Evolutionary conservation across 345 rosid genomes (phyloP), one percentile per base, ranked within the genome.

Genomic region (Clausena lansium): DNA sequence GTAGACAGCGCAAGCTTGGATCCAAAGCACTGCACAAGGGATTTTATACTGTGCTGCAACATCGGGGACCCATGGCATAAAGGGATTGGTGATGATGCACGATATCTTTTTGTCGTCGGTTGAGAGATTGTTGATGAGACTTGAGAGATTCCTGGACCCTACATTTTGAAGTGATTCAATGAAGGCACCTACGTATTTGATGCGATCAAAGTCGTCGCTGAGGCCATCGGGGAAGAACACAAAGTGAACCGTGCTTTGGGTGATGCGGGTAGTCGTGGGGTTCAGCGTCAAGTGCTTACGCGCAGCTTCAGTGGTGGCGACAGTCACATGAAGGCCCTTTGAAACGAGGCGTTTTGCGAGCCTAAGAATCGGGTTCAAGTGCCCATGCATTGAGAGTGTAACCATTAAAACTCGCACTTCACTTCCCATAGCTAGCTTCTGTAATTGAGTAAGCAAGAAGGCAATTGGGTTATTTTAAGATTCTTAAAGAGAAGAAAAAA

Each of bases 11-110:
- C 82, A 84, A 71, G 96, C 83, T 80, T 90, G 86, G 45, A 87
- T 86, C 96, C 94, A 91, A 2, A 88, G 89, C 45, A 86, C 55
- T 8, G 87, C 88, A 68, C 85, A 84, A 54, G 92, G 90, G 63
- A 90, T 86, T 20, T 76, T 79, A 67, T 68, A 79, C 20, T 84
- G 59, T 11, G 58, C 77, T 0, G 92, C 91, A 69, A 87, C 81
- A 9, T 76, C 79, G 0, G 87, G 59, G 13, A 82, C 88, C 94
- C 94, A 90, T 30, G 94, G 87, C 65, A 87, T 27, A 60, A 90
- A 90, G 0, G 91, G 89, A 28, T 36, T 82, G 28, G 74, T 52
- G 55, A 90, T 74, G 25, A 89, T 60, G 32, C 89, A 88, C 20
- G 84, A 78, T 35, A 73, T 72, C 67, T 76, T 70, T 7, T 54